Evolutionary conservation across 441 rosid species (phyloP).

Genomic region (Jatropha multifida): DNA sequence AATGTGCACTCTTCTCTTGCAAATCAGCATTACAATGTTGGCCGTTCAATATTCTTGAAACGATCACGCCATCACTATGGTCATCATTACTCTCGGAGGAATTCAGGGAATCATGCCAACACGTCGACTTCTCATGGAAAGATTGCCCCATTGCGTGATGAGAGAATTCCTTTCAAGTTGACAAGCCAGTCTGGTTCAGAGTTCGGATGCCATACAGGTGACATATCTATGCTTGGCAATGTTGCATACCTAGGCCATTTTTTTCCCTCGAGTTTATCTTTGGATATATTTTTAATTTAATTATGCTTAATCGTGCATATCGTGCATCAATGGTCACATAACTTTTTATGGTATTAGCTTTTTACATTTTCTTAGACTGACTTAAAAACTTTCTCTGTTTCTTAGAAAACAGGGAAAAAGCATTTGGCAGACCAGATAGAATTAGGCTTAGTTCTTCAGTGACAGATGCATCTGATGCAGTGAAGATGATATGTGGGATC

Average conservation of each 20-base stretch:
- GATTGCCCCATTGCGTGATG: conserved; percentile 32
- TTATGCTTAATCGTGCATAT: too few species aligned
- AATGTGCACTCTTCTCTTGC: conserved; percentile 33
- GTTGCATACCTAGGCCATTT: neutral
- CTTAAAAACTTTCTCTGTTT: conserved; percentile 8
- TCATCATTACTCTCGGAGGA: conserved; percentile 54
- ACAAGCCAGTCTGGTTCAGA: conserved; percentile 33
- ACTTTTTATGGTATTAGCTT: neutral
- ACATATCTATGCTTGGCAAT: conserved; percentile 2
- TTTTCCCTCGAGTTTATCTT: neutral
- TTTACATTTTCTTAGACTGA: neutral
- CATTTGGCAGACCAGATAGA: conserved; percentile 44
- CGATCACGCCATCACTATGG: conserved; percentile 55
- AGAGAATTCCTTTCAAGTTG: conserved; percentile 43
- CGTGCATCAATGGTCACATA: too few species aligned
- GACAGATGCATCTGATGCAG: conserved; percentile 32
- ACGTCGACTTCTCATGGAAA: conserved; percentile 50
- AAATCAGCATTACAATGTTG: conserved; percentile 41
- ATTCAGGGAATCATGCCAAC: conserved; percentile 38
- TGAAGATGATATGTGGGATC: conserved; percentile 51
- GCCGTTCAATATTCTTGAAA: conserved; percentile 51
- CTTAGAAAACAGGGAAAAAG: conserved; percentile 40
- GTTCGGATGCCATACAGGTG: conserved; percentile 36
- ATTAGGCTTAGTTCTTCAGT: conserved; percentile 38
- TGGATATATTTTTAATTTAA: too few species aligned